Percentiles rank a stretch among this genome's conserved stretches.
Evolutionary conservation across 225 moss, liverwort and hornwort genomes (phyloP).

Genomic region (Sphagnum contortum): DNA sequence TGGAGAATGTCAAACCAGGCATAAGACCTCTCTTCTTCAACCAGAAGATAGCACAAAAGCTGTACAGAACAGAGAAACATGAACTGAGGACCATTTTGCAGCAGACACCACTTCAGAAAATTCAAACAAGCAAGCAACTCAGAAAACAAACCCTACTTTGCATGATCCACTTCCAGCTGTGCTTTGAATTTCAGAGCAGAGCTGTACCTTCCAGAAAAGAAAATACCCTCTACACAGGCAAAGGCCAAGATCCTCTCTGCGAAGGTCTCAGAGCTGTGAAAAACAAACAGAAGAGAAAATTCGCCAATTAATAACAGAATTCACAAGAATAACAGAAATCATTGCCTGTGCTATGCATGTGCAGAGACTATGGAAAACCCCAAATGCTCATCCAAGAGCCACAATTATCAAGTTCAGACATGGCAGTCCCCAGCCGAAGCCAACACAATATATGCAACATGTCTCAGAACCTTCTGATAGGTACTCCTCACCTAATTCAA

Average conservation of each 20-base stretch:
- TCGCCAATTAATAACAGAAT: not conserved
- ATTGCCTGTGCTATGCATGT: no score
- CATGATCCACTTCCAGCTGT: no score
- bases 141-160: not conserved
- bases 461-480: no score
- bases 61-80: constrained; percentile 1
- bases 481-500: no score
- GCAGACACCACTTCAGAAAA: not conserved
- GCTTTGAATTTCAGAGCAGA: no score
- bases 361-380: no score
- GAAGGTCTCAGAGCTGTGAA: constrained; percentile 48
- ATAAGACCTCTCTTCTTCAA: constrained; percentile 40
- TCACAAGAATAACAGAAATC: no score
- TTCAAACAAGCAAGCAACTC: not conserved
- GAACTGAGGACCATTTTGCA: not conserved
- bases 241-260: constrained; percentile 85
- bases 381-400: no score
- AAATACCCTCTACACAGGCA: constrained; percentile 89
- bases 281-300: not conserved
- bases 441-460: no score
- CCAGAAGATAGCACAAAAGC: constrained; percentile 52
- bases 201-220: constrained; percentile 73
- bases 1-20: constrained; percentile 46
- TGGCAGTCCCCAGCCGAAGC: no score
- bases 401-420: no score